Percentiles rank a stretch among this genome's conserved stretches.
phyloP scores from a whole-genome alignment of 805 yeast species.

The Cyberlindnera meyerae region DNA sequence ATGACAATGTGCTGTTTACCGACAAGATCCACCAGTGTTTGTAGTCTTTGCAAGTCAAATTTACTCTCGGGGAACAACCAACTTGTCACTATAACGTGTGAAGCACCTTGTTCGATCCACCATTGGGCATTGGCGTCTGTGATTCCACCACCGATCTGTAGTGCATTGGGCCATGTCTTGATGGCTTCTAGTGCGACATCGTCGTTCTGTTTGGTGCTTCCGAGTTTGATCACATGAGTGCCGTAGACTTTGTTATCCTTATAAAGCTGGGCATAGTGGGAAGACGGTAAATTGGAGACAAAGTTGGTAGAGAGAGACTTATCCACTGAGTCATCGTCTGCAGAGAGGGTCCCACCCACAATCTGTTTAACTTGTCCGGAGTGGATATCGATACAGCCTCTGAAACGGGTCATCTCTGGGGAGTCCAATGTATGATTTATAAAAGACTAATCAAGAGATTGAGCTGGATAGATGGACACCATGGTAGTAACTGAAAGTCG shows the following conservation, averaged over 20 bases:
- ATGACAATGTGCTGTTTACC: conserved; percentile 72
- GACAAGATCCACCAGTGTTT: conserved; percentile 44
- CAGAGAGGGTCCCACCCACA: conserved; percentile 82
- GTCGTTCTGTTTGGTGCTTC: conserved; percentile 71
- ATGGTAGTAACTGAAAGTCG: too few relatives aligned
- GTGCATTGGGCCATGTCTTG: conserved; percentile 59
- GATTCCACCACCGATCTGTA: conserved; percentile 95
- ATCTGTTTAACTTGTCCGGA: conserved; percentile 94
- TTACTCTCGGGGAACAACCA: conserved; percentile 73
- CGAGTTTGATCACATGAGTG: conserved; percentile 91
- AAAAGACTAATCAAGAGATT: too few relatives aligned
- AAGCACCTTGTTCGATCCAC: conserved; percentile 79
- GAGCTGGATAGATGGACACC: too few relatives aligned
- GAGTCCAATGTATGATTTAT: too few relatives aligned
- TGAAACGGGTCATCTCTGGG: conserved; percentile 69
- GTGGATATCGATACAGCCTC: conserved; percentile 95
- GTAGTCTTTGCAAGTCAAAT: conserved; percentile 48
- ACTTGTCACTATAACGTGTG: conserved; percentile 87
- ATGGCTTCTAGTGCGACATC: conserved; percentile 77
- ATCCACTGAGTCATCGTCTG: conserved; percentile 44
- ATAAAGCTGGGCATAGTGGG: conserved; percentile 72
- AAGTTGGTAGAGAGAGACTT: conserved; percentile 59
- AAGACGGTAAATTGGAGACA: conserved; percentile 68
- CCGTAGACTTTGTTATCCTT: conserved; percentile 53
- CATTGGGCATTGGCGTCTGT: conserved; percentile 61